Evolutionary conservation across 148 eudicot species (phyloP).

Genomic region (Amaranthus cruentus): DNA sequence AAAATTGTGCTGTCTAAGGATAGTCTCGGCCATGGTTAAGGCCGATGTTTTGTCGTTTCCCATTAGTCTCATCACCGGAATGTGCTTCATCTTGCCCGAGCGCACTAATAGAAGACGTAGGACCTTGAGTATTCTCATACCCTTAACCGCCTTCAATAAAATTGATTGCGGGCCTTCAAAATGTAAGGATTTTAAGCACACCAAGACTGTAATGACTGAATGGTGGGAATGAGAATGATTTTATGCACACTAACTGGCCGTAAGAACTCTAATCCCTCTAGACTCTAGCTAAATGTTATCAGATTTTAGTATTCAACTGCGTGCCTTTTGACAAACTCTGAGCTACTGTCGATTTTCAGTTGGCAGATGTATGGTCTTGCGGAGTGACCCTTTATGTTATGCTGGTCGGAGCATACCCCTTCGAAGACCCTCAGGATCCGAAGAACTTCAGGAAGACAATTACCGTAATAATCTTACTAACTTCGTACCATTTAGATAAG

Average conservation of each 20-base stretch:
- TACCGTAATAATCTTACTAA: slow-evolving; percentile 28
- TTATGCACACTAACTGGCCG: too few relatives aligned
- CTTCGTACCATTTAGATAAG: neutral
- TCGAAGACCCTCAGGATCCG: slow-evolving; percentile 75
- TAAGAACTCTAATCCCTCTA: too few relatives aligned
- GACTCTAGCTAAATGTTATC: neutral
- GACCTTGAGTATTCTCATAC: too few relatives aligned
- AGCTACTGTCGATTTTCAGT: slow-evolving; percentile 32
- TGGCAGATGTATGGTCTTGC: slow-evolving; percentile 93
- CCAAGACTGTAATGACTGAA: too few relatives aligned
- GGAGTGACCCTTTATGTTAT: slow-evolving; percentile 85
- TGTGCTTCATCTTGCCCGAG: too few relatives aligned
- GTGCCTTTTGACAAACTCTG: neutral
- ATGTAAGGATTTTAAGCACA: too few relatives aligned
- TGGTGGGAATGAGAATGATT: too few relatives aligned
- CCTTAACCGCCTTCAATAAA: too few relatives aligned
- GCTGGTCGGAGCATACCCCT: slow-evolving; percentile 87
- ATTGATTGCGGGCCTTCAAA: too few relatives aligned
- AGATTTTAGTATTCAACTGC: neutral
- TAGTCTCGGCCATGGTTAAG: neutral
- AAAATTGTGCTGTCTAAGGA: neutral
- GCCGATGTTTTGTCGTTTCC: neutral
- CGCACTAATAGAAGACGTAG: too few relatives aligned
- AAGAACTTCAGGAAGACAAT: slow-evolving; percentile 79
- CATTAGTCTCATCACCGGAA: neutral